Evolutionary conservation across 176 grass and related monocot genomes (phyloP).

Genomic region (Areca catechu): DNA sequence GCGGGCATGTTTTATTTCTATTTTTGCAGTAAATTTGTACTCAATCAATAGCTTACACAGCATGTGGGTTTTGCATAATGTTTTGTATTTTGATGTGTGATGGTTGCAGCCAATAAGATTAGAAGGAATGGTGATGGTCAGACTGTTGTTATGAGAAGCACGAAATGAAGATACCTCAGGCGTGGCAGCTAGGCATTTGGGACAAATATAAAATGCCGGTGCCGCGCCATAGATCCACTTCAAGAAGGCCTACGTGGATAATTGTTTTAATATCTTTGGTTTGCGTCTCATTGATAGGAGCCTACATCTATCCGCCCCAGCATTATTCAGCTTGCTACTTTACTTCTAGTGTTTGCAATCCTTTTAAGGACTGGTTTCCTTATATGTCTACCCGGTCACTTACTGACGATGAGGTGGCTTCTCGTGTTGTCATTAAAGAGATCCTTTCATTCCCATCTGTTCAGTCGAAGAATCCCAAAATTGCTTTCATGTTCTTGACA

Average conservation of each 20-base stretch:
- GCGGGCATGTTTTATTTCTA: too few species aligned
- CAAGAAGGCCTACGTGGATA: conserved; percentile 88
- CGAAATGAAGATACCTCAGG: conserved; percentile 33
- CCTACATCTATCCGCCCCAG: conserved; percentile 59
- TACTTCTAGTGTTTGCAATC: conserved; percentile 51
- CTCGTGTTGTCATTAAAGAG: conserved; percentile 53
- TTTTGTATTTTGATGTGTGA: neutral
- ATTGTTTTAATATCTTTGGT: conserved; percentile 70
- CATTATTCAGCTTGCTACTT: conserved; percentile 74
- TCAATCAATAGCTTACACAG: too few species aligned
- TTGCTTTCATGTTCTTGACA: conserved; percentile 90
- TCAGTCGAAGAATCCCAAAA: conserved; percentile 61
- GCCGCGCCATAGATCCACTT: conserved; percentile 31
- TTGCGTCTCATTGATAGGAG: conserved; percentile 58
- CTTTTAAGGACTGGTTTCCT: conserved; percentile 80
- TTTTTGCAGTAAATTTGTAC: too few species aligned
- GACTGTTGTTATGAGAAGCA: conserved; percentile 12
- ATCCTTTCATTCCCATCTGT: conserved; percentile 61
- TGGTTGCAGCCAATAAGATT: conserved; percentile 5
- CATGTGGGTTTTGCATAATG: neutral
- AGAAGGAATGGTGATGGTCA: neutral
- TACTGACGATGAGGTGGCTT: conserved; percentile 73
- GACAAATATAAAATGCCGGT: conserved; percentile 51
- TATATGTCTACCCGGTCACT: conserved; percentile 30
- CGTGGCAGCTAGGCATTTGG: conserved; percentile 36